Conservation (phyloP, 2,329 filamentous ascomycete genomes). For the Paraconiothyrium brasiliense region DNA sequence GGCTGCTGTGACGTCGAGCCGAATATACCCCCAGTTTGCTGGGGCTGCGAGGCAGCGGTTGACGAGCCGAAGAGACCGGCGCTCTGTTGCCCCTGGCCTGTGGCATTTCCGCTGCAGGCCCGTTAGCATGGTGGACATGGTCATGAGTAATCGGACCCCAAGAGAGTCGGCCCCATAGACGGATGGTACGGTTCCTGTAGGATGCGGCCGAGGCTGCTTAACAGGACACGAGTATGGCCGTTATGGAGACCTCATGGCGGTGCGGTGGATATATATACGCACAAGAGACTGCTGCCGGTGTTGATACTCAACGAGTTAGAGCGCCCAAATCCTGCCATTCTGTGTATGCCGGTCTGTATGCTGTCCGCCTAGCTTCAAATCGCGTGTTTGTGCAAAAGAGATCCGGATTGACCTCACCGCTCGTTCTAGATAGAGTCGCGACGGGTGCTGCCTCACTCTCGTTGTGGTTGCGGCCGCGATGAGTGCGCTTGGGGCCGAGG, state of each 20-base stretch:
- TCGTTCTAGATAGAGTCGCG: slow-evolving; percentile 16
- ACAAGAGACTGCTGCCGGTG: slow-evolving; percentile 62
- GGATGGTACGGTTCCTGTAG: slow-evolving; percentile 21
- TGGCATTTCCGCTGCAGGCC: slow-evolving; percentile 38
- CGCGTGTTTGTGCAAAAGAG: not conserved
- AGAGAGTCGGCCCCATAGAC: slow-evolving; percentile 16
- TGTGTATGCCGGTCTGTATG: not conserved
- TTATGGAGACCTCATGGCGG: slow-evolving; percentile 14
- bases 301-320: slow-evolving; percentile 65
- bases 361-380: not conserved
- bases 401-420: not conserved
- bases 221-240: slow-evolving; percentile 3
- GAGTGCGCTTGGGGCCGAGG: slow-evolving; percentile 24
- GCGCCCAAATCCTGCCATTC: slow-evolving; percentile 56
- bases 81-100: slow-evolving; percentile 38
- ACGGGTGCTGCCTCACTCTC: not conserved
- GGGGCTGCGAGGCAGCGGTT: slow-evolving; percentile 34
- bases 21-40: slow-evolving; percentile 37
- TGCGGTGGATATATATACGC: slow-evolving; percentile 38
- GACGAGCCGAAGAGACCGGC: slow-evolving; percentile 41
- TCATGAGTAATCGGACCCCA: slow-evolving; percentile 10
- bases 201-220: slow-evolving; percentile 17
- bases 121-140: slow-evolving; percentile 31
- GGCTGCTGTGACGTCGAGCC: slow-evolving; percentile 26
- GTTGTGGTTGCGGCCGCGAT: slow-evolving; percentile 20